A percentile compares a stretch with the other conserved stretches of the same genome.
Conservation (phyloP, 2,329 filamentous ascomycete genomes). For the Colletotrichum cereale region DNA sequence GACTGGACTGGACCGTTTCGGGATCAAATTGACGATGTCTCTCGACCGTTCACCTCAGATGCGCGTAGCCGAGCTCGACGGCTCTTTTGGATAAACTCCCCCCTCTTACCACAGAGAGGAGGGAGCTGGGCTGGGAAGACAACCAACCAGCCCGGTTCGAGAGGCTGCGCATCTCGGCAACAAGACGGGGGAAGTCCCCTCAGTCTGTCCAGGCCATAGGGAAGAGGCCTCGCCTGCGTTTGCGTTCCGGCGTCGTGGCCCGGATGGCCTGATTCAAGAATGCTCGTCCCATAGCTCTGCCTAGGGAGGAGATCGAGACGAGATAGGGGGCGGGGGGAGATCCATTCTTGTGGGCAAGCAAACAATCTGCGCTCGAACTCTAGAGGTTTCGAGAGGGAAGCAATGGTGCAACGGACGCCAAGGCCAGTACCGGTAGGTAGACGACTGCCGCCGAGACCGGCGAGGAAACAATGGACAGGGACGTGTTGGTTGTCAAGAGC, state of each 20-base stretch:
- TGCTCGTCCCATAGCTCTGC: background rate
- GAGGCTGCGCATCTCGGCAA: background rate
- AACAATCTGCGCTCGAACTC: background rate
- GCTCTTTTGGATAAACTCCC: background rate
- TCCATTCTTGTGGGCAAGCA: background rate
- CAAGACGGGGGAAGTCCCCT: background rate
- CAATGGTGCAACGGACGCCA: background rate
- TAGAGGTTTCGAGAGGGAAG: background rate
- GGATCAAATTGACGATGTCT: background rate
- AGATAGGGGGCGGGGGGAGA: background rate
- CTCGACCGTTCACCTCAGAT: background rate
- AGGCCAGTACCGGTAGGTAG: background rate
- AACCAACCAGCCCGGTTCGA: background rate
- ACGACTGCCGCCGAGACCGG: background rate
- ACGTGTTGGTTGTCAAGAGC: background rate
- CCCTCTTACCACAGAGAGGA: no score
- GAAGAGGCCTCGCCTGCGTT: background rate
- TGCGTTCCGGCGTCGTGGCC: background rate
- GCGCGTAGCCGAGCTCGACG: conserved; percentile 9
- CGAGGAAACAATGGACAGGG: background rate
- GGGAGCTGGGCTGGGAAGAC: background rate
- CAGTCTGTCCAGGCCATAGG: background rate
- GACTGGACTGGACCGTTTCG: conserved; percentile 1
- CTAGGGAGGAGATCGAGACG: background rate
- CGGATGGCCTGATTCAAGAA: background rate